A percentile compares a stretch with the other conserved stretches of the same genome.
These are phyloP conservation scores for Acer saccharum DNA, from an alignment of 345 rosid genomes.

Conservation along the genomic window DNA sequence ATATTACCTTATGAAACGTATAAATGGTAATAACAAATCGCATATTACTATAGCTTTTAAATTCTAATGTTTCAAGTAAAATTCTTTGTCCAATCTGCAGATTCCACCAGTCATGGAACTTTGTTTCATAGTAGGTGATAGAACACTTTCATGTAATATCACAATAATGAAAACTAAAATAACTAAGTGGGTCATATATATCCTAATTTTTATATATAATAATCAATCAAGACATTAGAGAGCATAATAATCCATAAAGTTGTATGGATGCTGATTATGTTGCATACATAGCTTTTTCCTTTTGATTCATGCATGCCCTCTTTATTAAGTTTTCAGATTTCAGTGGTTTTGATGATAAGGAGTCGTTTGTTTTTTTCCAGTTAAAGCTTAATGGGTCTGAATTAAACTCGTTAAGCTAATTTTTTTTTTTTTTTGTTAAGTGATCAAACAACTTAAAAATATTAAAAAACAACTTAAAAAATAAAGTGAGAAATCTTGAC, in stretches of 20 bases:
- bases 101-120: slow-evolving; percentile 20
- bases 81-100: slow-evolving; percentile 12
- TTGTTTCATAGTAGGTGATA: slow-evolving; percentile 14
- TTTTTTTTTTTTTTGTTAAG: too few species aligned
- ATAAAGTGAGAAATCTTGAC: too few species aligned
- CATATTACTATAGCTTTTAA: too few species aligned
- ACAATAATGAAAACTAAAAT: background rate
- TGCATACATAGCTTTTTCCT: slow-evolving; percentile 17
- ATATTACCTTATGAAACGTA: too few species aligned
- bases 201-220: background rate
- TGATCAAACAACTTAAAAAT: too few species aligned
- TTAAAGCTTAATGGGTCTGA: too few species aligned
- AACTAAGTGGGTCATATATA: background rate
- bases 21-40: too few species aligned
- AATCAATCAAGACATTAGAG: background rate
- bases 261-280: slow-evolving; percentile 17
- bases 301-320: slow-evolving; percentile 23
- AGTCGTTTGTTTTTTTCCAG: too few species aligned
- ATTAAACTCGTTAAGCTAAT: too few species aligned
- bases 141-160: background rate
- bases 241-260: slow-evolving; percentile 13
- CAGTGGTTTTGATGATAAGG: slow-evolving; percentile 40
- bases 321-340: slow-evolving; percentile 28
- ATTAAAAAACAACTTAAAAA: too few species aligned
- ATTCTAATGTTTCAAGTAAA: background rate